Evolutionary conservation across 345 rosid genomes (phyloP).

Genomic region (Euphorbia pulcherrima): DNA sequence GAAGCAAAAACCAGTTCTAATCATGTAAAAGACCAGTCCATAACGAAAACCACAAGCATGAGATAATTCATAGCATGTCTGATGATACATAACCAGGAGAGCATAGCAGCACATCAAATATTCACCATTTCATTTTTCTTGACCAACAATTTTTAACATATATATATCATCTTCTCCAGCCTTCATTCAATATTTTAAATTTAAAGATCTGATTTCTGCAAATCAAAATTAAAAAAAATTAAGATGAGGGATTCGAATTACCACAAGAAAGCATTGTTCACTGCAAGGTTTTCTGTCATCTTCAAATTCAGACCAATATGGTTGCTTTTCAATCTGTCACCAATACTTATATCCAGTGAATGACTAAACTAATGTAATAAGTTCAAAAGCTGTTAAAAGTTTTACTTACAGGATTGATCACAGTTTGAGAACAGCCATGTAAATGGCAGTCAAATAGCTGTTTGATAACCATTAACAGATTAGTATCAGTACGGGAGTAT

Average conservation of each 20-base stretch:
- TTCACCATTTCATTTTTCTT: neutral
- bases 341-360: conserved; percentile 26
- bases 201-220: neutral
- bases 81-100: neutral
- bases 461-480: conserved; percentile 25
- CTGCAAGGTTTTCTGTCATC: conserved; percentile 86
- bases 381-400: conserved; percentile 1
- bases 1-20: neutral
- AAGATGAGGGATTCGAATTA: conserved; percentile 16
- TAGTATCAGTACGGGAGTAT: conserved; percentile 19
- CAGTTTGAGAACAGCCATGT: conserved; percentile 93
- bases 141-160: neutral
- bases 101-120: neutral
- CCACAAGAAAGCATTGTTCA: conserved; percentile 76
- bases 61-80: neutral
- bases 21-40: neutral
- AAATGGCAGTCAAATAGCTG: conserved; percentile 98
- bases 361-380: conserved; percentile 9
- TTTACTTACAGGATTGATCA: conserved; percentile 74
- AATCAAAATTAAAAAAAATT: neutral
- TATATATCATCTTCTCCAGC: neutral
- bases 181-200: neutral
- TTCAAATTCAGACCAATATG: conserved; percentile 75
- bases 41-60: neutral
- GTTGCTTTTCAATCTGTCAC: conserved; percentile 79